Conservation (phyloP, 352 stramenopile species). For the Phytophthora parvispora region DNA sequence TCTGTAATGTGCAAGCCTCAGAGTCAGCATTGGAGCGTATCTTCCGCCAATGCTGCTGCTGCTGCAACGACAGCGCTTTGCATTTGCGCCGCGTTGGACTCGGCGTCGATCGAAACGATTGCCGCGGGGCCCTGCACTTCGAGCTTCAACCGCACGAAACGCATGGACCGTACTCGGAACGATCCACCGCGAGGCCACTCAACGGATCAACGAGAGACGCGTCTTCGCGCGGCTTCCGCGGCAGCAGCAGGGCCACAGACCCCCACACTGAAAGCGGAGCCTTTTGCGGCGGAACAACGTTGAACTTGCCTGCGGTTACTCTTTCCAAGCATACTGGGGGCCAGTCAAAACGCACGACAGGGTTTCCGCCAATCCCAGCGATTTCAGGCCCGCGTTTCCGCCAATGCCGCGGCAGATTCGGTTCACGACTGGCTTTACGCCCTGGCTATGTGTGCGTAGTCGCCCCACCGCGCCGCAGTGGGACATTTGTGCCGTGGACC, state of each 20-base stretch:
- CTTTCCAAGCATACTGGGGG: slow-evolving; percentile 7
- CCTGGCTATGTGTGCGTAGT: slow-evolving; percentile 20
- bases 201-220: slow-evolving; percentile 15
- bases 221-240: not conserved
- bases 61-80: no score
- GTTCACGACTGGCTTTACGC: slow-evolving; percentile 23
- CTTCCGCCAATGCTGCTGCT: not conserved
- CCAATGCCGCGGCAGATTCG: slow-evolving; percentile 13
- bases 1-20: no score
- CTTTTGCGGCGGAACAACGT: not conserved
- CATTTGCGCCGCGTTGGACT: not conserved
- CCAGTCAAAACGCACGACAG: slow-evolving; percentile 8
- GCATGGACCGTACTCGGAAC: slow-evolving; percentile 17
- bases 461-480: slow-evolving; percentile 19
- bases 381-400: slow-evolving; percentile 10
- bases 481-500: slow-evolving; percentile 30
- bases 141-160: slow-evolving; percentile 30
- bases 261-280: slow-evolving; percentile 3
- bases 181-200: slow-evolving; percentile 8
- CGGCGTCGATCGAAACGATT: not conserved
- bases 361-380: slow-evolving; percentile 13
- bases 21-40: no score
- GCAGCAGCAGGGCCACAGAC: slow-evolving; percentile 1
- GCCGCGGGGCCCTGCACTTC: not conserved
- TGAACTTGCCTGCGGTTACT: slow-evolving; percentile 10